Base-by-base conservation (phyloP, 2,329 filamentous ascomycete species). In the Phialophora chinensis region DNA sequence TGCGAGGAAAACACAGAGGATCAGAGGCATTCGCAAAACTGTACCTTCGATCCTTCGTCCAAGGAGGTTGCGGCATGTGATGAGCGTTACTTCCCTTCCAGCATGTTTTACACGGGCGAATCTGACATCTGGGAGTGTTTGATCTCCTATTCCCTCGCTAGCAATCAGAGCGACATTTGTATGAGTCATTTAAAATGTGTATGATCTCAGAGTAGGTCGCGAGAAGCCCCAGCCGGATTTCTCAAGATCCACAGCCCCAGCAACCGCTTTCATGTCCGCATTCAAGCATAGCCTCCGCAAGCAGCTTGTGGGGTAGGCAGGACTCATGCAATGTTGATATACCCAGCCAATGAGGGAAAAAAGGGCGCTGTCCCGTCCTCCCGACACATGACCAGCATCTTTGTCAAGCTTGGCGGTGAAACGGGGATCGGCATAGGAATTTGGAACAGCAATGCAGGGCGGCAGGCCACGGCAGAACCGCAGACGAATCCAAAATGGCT, bases 111-210 rank as follows among this genome's bases (percentile, higher is more conserved):
- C 52, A 29, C 27, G 47, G 53, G 58, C 23, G 31, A 61, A 61
- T 61, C 53, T 42, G 47, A 27, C 47, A 50, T 23, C 47, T 50
- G 6, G 47, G 3, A 25, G 12, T 25, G n/a, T 20, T 14, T 20
- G 31, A 27, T 42, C 20, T 38, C 20, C 20, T n/a, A 2, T 11
- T 49, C 23, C 11, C 6, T n/a, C 6, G 11, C 31, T 2, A 31
- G 20, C 23, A 44, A 59, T 17, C n/a, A 5, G n/a, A 47, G 14
- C 25, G 2, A 23, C 23, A 44, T 50, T 33, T 49, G 57, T 60
- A 60, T 60, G 57, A 49, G 57, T 23, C 42, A 60, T 60, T 60
- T 60, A 31, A 25, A 49, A 49, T 25, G 25, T 25, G 27, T 23
- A 60, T 44, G 33, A 58, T n/a, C 33, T 42, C 23, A 47, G 29